Evolutionary conservation across 2,329 filamentous ascomycete genomes (phyloP).

Genomic region (Xylariaceae sp.): DNA sequence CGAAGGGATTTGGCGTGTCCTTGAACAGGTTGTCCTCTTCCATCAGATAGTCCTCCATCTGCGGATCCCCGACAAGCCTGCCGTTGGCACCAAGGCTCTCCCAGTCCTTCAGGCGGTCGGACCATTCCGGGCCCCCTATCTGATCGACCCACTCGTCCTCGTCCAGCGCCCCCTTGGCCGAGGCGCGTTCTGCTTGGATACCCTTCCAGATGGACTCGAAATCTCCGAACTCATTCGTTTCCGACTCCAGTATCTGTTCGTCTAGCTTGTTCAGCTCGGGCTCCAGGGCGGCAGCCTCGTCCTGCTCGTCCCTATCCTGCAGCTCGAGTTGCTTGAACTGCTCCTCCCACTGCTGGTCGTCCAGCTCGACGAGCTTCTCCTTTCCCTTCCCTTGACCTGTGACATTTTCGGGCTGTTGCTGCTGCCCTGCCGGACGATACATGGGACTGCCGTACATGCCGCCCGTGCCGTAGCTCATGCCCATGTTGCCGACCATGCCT

Average conservation of each 20-base stretch:
- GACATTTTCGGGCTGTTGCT: slow-evolving; percentile 30
- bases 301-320: slow-evolving; percentile 41
- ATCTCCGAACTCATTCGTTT: slow-evolving; percentile 71
- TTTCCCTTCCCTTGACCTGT: slow-evolving; percentile 60
- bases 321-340: slow-evolving; percentile 75
- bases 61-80: slow-evolving; percentile 56
- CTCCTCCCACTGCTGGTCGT: slow-evolving; percentile 92
- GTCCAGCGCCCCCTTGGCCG: slow-evolving; percentile 60
- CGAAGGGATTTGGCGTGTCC: slow-evolving; percentile 74
- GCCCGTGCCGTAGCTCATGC: slow-evolving; percentile 43
- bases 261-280: slow-evolving; percentile 85
- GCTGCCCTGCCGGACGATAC: slow-evolving; percentile 37
- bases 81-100: slow-evolving; percentile 37
- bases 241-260: slow-evolving; percentile 51
- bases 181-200: slow-evolving; percentile 68
- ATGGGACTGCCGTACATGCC: slow-evolving; percentile 51
- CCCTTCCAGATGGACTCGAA: slow-evolving; percentile 87
- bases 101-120: slow-evolving; percentile 56
- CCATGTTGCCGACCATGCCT: slow-evolving; percentile 33
- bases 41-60: slow-evolving; percentile 85
- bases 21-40: slow-evolving; percentile 90
- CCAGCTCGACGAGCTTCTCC: slow-evolving; percentile 87
- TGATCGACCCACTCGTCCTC: slow-evolving; percentile 55
- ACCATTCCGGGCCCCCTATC: slow-evolving; percentile 75
- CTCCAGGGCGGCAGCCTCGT: slow-evolving; percentile 67